These are phyloP conservation scores for Kluyveromyces sp. DNA, from an alignment of 1,139 yeast species.

Conservation along the genomic window DNA sequence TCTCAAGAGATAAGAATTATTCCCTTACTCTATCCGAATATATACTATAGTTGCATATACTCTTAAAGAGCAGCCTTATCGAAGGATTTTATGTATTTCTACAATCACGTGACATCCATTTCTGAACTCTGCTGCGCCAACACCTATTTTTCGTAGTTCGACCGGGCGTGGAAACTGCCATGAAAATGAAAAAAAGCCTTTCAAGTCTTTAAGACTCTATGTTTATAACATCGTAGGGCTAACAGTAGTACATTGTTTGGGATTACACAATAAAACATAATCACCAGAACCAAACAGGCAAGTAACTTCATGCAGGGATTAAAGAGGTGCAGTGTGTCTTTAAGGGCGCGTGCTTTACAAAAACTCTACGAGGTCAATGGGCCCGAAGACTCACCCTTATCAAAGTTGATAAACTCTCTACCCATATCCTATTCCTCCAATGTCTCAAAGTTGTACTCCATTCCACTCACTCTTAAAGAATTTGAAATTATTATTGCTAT, in stretches of 20 bases:
- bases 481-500: slow-evolving; percentile 66
- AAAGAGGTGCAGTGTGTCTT: slow-evolving; percentile 2
- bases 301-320: background rate
- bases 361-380: slow-evolving; percentile 39
- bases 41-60: background rate
- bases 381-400: slow-evolving; percentile 14
- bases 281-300: background rate
- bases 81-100: background rate
- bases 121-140: background rate
- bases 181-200: background rate
- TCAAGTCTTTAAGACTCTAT: background rate
- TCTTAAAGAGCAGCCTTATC: background rate
- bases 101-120: background rate
- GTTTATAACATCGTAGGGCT: too few relatives aligned
- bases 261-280: background rate
- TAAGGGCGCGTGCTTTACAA: slow-evolving; percentile 55
- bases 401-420: slow-evolving; percentile 19
- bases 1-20: background rate
- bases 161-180: background rate
- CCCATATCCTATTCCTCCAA: slow-evolving; percentile 24
- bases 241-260: background rate
- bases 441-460: slow-evolving; percentile 25
- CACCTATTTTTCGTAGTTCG: background rate
- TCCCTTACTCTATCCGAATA: background rate
- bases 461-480: slow-evolving; percentile 48